These are phyloP conservation scores for Cutaneotrichosporon cavernicola DNA, from an alignment of 1,284 basidiomycete species.

Conservation along the genomic window DNA sequence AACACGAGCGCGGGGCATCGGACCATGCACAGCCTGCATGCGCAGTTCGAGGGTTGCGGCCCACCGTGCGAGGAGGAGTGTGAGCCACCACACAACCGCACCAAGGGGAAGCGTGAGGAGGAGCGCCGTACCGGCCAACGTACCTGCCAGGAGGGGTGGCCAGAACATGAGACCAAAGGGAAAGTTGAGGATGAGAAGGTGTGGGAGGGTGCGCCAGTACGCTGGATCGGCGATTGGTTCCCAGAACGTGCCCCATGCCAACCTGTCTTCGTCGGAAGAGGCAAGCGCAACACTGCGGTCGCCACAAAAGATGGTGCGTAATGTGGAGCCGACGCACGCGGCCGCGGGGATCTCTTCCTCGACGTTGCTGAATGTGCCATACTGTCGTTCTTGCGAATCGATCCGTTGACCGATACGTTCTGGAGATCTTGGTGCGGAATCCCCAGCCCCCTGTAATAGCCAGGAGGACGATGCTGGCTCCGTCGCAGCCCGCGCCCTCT, in stretches of 20 bases:
- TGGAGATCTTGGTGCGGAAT: not conserved
- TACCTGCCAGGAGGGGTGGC: conserved; percentile 48
- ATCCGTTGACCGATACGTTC: not conserved
- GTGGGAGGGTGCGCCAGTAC: conserved; percentile 45
- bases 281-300: conserved; percentile 1
- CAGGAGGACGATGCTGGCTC: not conserved
- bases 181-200: conserved; percentile 48
- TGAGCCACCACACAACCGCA: conserved; percentile 50
- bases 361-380: not conserved
- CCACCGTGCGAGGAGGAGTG: conserved; percentile 48
- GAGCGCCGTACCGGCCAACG: conserved; percentile 49
- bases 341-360: not conserved
- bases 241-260: conserved; percentile 36
- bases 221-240: conserved; percentile 30
- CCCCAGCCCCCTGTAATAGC: not conserved
- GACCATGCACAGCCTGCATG: conserved; percentile 13
- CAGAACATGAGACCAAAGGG: conserved; percentile 50
- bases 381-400: not conserved
- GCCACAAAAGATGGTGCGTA: conserved; percentile 9
- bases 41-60: conserved; percentile 45
- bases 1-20: not conserved
- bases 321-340: not conserved
- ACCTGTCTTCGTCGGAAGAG: conserved; percentile 13
- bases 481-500: not conserved
- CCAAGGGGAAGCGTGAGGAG: conserved; percentile 52